Base-by-base conservation (phyloP, 257 asterid species). In the Forsythia suspensa region DNA sequence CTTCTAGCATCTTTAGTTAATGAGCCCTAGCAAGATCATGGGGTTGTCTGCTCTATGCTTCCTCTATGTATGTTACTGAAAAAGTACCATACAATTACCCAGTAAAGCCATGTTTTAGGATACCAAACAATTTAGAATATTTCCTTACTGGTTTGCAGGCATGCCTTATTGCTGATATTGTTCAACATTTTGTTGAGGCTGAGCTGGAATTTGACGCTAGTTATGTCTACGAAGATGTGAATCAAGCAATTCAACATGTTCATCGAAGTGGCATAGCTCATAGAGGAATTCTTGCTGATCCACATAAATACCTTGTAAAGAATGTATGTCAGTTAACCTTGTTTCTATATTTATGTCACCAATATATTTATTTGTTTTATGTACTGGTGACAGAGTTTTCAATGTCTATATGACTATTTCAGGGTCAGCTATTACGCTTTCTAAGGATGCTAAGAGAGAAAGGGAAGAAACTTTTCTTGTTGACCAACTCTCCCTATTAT, bases 181-280 rank as follows among this genome's bases (percentile, higher is more conserved):
- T 95, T 82, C 99, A 95, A 84, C 98, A 95, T 79, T 95, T 95
- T 82, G 96, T 93, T 85, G 96, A 95, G 67, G 99, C 97, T 67
- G 94, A 93, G 87, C 84, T 93, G 89, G 99, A 95, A 72, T 95
- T 95, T 85, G 98, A 95, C 73, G 76, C 99, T 83, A 84, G 92
- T 79, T 95, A 93, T 88, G 86, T 95, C 86, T 93, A 95, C 76
- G 86, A 95, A 88, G 99, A 95, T 81, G 96, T 95, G 71, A 89
- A 91, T 78, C 92, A 87, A 79, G 97, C 99, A 73, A 95, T 95
- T 80, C 96, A 93, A 80, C 95, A 92, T 84, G 99, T 92, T 48
- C 99, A 95, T 86, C 80, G 81, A 72, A 95, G 98, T 84, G 98
- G 98, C 71, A 88, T 89, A 85, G 94, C 85, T 70, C 99, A 95